Evolutionary conservation across 2,329 filamentous ascomycete species (phyloP).

Genomic region (Beauveria medogensis): DNA sequence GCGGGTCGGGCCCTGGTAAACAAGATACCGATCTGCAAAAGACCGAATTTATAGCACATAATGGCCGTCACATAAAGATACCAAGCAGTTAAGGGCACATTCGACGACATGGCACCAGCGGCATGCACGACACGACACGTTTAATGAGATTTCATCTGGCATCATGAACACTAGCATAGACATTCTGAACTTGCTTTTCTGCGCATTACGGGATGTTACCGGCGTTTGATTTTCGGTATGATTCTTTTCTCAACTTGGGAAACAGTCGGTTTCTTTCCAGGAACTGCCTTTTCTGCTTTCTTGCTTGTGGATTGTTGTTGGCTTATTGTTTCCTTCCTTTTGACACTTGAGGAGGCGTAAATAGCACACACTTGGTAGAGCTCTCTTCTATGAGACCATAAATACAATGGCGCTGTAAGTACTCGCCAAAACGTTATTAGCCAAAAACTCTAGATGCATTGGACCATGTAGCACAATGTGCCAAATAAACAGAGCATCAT

Average conservation of each 20-base stretch:
- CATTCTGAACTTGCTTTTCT: conserved; percentile 22
- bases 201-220: conserved; percentile 20
- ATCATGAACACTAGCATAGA: conserved; percentile 30
- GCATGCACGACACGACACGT: conserved; percentile 21
- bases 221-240: conserved; percentile 22
- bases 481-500: too few relatives aligned
- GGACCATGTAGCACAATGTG: too few relatives aligned
- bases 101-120: neutral
- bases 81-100: neutral
- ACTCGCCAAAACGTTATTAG: neutral
- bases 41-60: conserved; percentile 10
- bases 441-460: too few relatives aligned
- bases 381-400: neutral
- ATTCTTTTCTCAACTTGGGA: neutral
- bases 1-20: conserved; percentile 54
- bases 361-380: neutral
- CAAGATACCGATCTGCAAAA: neutral
- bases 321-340: conserved; percentile 22
- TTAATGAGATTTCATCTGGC: conserved; percentile 22
- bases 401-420: neutral
- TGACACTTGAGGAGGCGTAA: conserved; percentile 16
- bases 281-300: neutral
- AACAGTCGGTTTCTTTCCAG: neutral
- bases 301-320: conserved; percentile 14
- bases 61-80: conserved; percentile 9